Conservation (phyloP, 805 yeast species). For the Zygosaccharomyces kombuchaensis region DNA sequence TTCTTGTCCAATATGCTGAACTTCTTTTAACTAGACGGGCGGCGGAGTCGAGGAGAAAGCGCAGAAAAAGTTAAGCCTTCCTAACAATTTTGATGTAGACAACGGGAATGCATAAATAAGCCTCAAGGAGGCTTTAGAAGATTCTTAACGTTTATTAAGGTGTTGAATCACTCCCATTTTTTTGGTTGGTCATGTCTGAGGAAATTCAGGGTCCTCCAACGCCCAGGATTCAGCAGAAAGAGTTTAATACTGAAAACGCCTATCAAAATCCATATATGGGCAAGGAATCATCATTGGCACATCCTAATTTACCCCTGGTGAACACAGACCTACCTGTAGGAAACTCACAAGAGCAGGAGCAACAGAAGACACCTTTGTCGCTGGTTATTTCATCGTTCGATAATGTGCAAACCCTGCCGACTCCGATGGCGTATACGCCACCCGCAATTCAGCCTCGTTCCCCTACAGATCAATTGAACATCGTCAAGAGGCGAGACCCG, state of each 20-base stretch:
- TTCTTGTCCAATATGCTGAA: neutral
- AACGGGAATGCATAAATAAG: neutral
- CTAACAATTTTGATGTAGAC: neutral
- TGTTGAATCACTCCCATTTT: neutral
- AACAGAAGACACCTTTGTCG: conserved; percentile 21
- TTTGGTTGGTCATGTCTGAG: conserved; percentile 8
- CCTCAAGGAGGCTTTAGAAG: neutral
- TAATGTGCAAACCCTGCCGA: conserved; percentile 27
- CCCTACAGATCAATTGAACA: conserved; percentile 17
- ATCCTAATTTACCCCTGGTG: conserved; percentile 1
- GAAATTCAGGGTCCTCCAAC: conserved; percentile 14
- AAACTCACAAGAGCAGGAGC: neutral
- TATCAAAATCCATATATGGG: neutral
- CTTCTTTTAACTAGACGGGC: neutral
- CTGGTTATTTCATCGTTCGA: conserved; percentile 23
- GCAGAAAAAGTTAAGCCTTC: neutral
- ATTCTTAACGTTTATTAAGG: neutral
- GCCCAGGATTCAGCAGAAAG: conserved; percentile 20
- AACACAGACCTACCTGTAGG: conserved; percentile 4
- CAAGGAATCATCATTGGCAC: neutral
- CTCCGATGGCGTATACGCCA: conserved; percentile 33
- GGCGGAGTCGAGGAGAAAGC: neutral
- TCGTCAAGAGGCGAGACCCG: conserved; percentile 20
- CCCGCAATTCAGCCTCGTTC: conserved; percentile 18
- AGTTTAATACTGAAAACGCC: conserved; percentile 11